Evolutionary conservation across 2,329 filamentous ascomycete genomes (phyloP), one percentile per base, ranked within the genome.

Genomic region (Sporothrix pseudoabietina): DNA sequence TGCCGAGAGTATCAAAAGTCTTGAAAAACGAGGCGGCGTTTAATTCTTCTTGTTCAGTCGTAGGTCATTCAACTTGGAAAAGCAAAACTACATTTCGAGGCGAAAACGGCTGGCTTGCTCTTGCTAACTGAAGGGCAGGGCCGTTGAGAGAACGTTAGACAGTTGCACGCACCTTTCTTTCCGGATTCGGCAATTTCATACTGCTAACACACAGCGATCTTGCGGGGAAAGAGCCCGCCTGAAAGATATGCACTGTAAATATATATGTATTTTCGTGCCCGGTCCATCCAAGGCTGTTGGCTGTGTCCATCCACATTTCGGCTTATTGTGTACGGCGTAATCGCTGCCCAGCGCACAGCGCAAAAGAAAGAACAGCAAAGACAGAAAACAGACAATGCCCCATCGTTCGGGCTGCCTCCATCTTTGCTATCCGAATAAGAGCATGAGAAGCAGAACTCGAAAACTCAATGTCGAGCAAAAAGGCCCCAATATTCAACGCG

Each of bases 141-240:
- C 57, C 12, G 22, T 49, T 49, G 5, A 22, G 41, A 49, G 44
- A 19, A 49, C 44, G 14, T 49, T 49, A 49, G 52, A 19, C 41
- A 59, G 63, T n/a, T 30, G 72, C 39, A 70, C 71, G 49, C 35
- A 65, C 16, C n/a, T 71, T 65, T 39, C 32, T 65, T 73, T 73
- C 72, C 66, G 66, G 19, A 70, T 71, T 71, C 57, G 66, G 66
- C 26, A 69, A 69, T 8, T 59, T 59, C 16, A 30, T 16, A 14
- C 30, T 26, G 47, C 41, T 41, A 41, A 59, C 16, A 22, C 61
- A 66, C 39, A 71, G 26, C 54, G 22, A 71, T 47, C 54, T 59
- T 70, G 68, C 52, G 68, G 52, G 68, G 52, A 32, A 69, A 69
- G n/a, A 16, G 8, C 5, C 26, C 22, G 10, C 41, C 41, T 49